Evolutionary conservation across 805 yeast species (phyloP).

Genomic region (Candida pini): DNA sequence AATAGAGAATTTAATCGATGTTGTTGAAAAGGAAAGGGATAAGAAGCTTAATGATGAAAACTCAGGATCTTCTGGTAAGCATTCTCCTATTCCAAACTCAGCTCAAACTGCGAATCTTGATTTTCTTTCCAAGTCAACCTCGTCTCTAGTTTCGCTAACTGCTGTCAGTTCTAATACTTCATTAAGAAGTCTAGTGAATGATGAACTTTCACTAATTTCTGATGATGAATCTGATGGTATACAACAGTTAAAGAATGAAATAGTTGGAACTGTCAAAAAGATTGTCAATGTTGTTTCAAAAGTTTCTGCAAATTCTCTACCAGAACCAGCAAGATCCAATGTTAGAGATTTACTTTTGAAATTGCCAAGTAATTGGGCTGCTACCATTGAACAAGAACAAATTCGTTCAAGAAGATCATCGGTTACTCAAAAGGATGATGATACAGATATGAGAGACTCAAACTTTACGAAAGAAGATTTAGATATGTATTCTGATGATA

Average conservation of each 20-base stretch:
- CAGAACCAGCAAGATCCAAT: conserved; percentile 72
- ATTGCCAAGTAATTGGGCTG: conserved; percentile 71
- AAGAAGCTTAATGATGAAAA: conserved; percentile 7
- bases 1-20: conserved; percentile 44
- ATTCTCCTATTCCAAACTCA: background rate
- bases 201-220: conserved; percentile 2
- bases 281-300: conserved; percentile 82
- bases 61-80: conserved; percentile 2
- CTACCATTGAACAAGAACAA: conserved; percentile 23
- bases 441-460: conserved; percentile 8
- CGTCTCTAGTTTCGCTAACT: conserved; percentile 12
- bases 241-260: conserved; percentile 68
- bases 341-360: conserved; percentile 74
- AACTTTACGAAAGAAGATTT: conserved; percentile 5
- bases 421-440: conserved; percentile 1
- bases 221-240: conserved; percentile 8
- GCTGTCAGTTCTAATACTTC: conserved; percentile 17
- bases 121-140: background rate
- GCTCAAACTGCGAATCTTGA: background rate
- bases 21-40: conserved; percentile 22
- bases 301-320: conserved; percentile 69
- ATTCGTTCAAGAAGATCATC: conserved; percentile 6
- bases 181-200: conserved; percentile 8
- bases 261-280: conserved; percentile 82
- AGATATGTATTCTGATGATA: conserved; percentile 9